phyloP scores from a whole-genome alignment of 176 grass and related monocot species.

The Bonia amplexicaulis region DNA sequence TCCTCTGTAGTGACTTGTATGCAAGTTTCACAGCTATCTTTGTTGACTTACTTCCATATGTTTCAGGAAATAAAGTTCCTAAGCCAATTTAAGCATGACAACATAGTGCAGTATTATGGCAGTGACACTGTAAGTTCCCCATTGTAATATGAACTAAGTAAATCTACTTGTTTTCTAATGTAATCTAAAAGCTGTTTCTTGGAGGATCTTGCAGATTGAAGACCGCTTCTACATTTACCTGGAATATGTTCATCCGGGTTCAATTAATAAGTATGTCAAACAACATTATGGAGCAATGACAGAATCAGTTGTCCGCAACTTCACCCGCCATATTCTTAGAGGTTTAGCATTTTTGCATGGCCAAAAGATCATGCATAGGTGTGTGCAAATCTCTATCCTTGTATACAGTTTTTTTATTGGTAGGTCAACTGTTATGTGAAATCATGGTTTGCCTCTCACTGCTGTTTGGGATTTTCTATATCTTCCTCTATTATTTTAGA shows the following conservation, averaged over 20 bases:
- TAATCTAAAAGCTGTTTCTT: constrained; percentile 24
- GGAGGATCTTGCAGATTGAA: constrained; percentile 32
- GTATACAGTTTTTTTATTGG: constrained; percentile 10
- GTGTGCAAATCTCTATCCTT: constrained; percentile 22
- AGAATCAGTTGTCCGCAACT: constrained; percentile 89
- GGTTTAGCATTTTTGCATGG: constrained; percentile 90
- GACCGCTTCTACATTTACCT: constrained; percentile 95
- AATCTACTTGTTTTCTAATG: neutral
- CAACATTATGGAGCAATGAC: constrained; percentile 86
- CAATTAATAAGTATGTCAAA: constrained; percentile 93
- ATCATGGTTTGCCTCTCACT: neutral
- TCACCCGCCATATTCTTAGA: constrained; percentile 93
- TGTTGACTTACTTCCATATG: constrained; percentile 27
- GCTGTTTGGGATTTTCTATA: constrained; percentile 5
- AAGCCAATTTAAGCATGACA: constrained; percentile 97
- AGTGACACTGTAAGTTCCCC: constrained; percentile 79
- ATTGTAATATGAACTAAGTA: constrained; percentile 4
- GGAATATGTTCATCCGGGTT: constrained; percentile 97
- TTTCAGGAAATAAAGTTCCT: constrained; percentile 98
- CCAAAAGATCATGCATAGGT: constrained; percentile 73
- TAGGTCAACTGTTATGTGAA: constrained; percentile 10
- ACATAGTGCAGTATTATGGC: constrained; percentile 97
- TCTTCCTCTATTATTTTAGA: constrained; percentile 15
- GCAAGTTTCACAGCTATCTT: neutral
- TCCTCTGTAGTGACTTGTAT: constrained; percentile 1